Evolutionary conservation across 179 eudicot species (phyloP).

Genomic region (Pouteria campechiana): DNA sequence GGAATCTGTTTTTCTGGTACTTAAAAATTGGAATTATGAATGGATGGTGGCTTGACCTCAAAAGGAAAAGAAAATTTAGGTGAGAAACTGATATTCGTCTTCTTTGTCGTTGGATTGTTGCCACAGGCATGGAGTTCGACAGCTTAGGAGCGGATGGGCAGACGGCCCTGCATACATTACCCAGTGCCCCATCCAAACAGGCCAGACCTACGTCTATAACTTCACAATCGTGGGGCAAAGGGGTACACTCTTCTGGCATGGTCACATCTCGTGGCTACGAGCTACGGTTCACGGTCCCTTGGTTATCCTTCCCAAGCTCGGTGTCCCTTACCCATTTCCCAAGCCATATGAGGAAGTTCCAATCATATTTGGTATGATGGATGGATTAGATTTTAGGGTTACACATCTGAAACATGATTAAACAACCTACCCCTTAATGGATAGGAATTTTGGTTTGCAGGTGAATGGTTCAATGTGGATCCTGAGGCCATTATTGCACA

Average conservation of each 20-base stretch:
- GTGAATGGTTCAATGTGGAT: slow-evolving; percentile 52
- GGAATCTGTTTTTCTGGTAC: no score
- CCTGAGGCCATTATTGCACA: slow-evolving; percentile 33
- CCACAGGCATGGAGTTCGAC: slow-evolving; percentile 56
- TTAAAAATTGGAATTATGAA: no score
- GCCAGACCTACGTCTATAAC: slow-evolving; percentile 42
- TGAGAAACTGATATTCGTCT: no score
- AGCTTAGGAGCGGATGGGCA: slow-evolving; percentile 52
- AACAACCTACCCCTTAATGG: no score
- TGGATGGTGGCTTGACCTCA: no score
- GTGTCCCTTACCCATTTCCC: slow-evolving; percentile 33
- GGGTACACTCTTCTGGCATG: slow-evolving; percentile 61
- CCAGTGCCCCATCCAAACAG: slow-evolving; percentile 55
- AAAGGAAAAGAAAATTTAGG: no score
- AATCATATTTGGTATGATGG: slow-evolving; percentile 50
- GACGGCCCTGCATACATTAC: slow-evolving; percentile 57
- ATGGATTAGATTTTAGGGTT: no score
- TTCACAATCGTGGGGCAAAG: slow-evolving; percentile 48
- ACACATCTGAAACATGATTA: no score
- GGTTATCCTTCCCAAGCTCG: slow-evolving; percentile 36
- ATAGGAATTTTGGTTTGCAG: slow-evolving; percentile 7
- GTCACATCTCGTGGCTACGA: slow-evolving; percentile 58
- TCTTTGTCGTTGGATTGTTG: background rate
- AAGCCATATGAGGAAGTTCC: slow-evolving; percentile 46
- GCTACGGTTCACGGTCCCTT: slow-evolving; percentile 47